Base-by-base conservation (phyloP, 768 basidiomycete genomes). In the Boletus sensibilis region DNA sequence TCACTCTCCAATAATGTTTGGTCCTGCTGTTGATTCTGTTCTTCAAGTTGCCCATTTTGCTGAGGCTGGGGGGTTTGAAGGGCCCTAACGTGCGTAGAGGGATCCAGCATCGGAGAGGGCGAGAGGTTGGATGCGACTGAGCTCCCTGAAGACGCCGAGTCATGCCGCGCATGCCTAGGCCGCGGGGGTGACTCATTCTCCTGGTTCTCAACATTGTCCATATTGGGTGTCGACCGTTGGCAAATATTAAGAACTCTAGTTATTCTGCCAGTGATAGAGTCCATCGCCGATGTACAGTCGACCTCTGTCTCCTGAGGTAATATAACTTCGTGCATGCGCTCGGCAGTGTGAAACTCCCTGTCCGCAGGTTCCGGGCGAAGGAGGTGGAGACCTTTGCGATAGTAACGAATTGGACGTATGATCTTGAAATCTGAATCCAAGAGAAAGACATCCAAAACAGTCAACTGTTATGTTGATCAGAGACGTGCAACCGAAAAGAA, bases 391-490 rank as follows among this genome's bases (percentile, higher is more conserved):
- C 92, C 91, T 64, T 92, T 88, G 16, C 94, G 86, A 66, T 94
- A 94, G 62, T 90, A 89, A 35, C 96, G 81, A 66, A 84, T 88
- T 2, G 96, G 96, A n/a, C 92, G 84, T 66, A 94, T 86, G 52
- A 98, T 93, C 50, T 79, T 78, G 68, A 99, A 98, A 66, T 94
- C 88, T 1, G 82, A 74, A 68, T 98, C 96, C 50, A 98, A 76
- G 39, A 98, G 78, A 73, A 99, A 96, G 13, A 98, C 94, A 56
- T 98, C 96, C 84, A 89, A 92, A 38, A 97, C 75, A n/a, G 75
- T 76, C n/a, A 88, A 76, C 90, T 95, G 65, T 23, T 34, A 56
- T 25, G 45, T 34, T 38, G 25, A 42, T 59, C 33, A 55, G 50
- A 41, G 41, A 43, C 16, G 27, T 31, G 25, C 37, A 3, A 50